Evolutionary conservation across 2,329 filamentous ascomycete genomes (phyloP).

Genomic region (Rachicladosporium sp.): DNA sequence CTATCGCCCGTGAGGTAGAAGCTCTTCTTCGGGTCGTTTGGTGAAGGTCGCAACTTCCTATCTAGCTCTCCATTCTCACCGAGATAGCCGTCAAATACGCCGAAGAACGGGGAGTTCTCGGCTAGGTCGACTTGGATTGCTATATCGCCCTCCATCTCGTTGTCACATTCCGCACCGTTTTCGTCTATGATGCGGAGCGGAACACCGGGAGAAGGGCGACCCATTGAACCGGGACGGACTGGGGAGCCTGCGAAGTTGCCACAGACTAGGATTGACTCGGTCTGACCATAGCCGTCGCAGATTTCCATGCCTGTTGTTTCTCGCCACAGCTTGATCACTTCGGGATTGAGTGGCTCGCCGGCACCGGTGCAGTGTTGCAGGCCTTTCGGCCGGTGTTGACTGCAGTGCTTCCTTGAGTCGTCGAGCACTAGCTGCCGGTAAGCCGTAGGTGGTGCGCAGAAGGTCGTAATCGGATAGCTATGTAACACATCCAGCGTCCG

Average conservation of each 20-base stretch:
- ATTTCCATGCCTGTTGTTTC: slow-evolving; percentile 26
- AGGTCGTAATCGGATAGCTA: slow-evolving; percentile 28
- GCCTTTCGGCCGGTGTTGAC: slow-evolving; percentile 16
- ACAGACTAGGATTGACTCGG: slow-evolving; percentile 29
- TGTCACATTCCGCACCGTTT: slow-evolving; percentile 17
- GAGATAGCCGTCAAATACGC: slow-evolving; percentile 20
- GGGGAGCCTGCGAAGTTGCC: slow-evolving; percentile 25
- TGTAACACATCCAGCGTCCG: slow-evolving; percentile 24
- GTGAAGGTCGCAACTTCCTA: slow-evolving; percentile 7
- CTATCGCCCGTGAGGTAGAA: slow-evolving; percentile 41
- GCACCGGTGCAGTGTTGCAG: slow-evolving; percentile 28
- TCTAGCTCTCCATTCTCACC: slow-evolving; percentile 14
- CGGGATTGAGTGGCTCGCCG: slow-evolving; percentile 29
- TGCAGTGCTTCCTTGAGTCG: slow-evolving; percentile 19
- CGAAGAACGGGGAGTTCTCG: slow-evolving; percentile 14
- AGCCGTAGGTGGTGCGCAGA: slow-evolving; percentile 30
- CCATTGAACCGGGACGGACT: slow-evolving; percentile 29
- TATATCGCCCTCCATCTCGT: slow-evolving; percentile 27
- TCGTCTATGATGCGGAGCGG: slow-evolving; percentile 24
- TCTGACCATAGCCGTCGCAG: slow-evolving; percentile 30
- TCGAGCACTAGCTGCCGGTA: slow-evolving; percentile 29
- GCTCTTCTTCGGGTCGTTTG: slow-evolving; percentile 2
- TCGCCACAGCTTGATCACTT: slow-evolving; percentile 27
- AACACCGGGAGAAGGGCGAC: slow-evolving; percentile 26
- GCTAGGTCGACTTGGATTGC: slow-evolving; percentile 16